Conservation (phyloP, 164 flowering plant species). For the Magnolia changhungtana region DNA sequence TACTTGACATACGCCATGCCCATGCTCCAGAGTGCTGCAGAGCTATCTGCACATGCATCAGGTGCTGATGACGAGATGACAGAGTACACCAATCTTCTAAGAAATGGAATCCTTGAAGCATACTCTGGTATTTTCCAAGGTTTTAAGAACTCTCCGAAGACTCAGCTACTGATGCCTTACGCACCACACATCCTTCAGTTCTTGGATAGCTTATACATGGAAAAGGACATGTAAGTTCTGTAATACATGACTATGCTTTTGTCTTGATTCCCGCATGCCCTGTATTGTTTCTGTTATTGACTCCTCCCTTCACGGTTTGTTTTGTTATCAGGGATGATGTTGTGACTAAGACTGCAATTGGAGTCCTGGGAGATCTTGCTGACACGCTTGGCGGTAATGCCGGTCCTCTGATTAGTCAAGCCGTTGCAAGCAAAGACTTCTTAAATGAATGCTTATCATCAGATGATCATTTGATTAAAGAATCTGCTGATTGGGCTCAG, state of each 20-base stretch:
- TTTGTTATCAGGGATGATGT: constrained; percentile 63
- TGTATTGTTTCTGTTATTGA: constrained; percentile 1
- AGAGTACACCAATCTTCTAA: constrained; percentile 53
- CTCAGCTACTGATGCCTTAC: constrained; percentile 49
- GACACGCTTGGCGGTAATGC: constrained; percentile 83
- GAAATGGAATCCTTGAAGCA: constrained; percentile 62
- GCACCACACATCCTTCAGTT: constrained; percentile 56
- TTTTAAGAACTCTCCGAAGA: constrained; percentile 52
- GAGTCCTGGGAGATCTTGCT: constrained; percentile 84
- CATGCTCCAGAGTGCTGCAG: constrained; percentile 71
- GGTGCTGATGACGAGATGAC: constrained; percentile 52
- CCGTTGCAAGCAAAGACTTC: constrained; percentile 69
- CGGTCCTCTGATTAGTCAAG: constrained; percentile 67
- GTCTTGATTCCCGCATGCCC: not conserved
- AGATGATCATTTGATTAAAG: constrained; percentile 75
- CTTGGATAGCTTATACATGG: constrained; percentile 50
- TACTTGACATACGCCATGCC: constrained; percentile 67
- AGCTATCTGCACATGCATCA: constrained; percentile 39
- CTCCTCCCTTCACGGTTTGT: not conserved
- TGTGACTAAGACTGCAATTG: constrained; percentile 82
- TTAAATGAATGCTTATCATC: constrained; percentile 78
- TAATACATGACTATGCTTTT: not conserved
- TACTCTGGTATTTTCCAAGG: constrained; percentile 68
- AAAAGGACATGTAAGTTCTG: constrained; percentile 57
- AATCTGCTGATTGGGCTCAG: constrained; percentile 89